Base-by-base conservation (phyloP, 169 alveolate species). In the Perkinsus chesapeaki region DNA sequence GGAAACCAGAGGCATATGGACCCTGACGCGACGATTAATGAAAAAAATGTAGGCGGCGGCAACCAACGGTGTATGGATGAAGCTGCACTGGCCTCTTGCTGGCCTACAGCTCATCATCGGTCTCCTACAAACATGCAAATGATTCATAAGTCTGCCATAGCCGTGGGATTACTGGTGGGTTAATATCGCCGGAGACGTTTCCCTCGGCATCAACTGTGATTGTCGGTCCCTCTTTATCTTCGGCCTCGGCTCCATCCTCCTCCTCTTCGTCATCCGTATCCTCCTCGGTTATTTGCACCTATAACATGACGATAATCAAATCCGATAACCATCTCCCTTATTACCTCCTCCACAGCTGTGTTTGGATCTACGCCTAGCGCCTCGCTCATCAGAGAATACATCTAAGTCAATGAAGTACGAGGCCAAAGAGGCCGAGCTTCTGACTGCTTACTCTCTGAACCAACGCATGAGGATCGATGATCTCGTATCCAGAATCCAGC, bases 401-500 rank as follows among this genome's bases (percentile, higher is more conserved):
- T 91, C 39, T 91, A 60, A 23, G 36, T 20, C 3, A 16, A 34
- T 60, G 3, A 5, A 60, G 1, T 0, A 23, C 37, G 37, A 34
- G 36, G 37, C 7, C 82, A 60, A 60, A 34, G 37, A 60, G 9
- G 19, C 72, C 72, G 27, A 16, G 36, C 82, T 1, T 60, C 3
- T 3, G n/a, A n/a, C n/a, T n/a, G n/a, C 7, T 60, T 23, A 60
- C 82, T 34, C 27, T 60, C 82, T 60, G 12, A 39, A 95, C 96
- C 34, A 95, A 91, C n/a, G 93, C 93, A 0, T 92, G 91, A 23
- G 96, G 96, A 43, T 94, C 93, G 36, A 94, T 94, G 31, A 95
- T 93, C 48, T 95, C 96, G 92, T 82, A 95, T n/a, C 96, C 96
- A 37, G 96, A 94, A 47, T 95, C 95, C 39, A 95, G 93, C 94